A percentile compares a stretch with the other conserved stretches of the same genome.
These are phyloP conservation scores for Pythium aquatile DNA, from an alignment of 352 stramenopile genomes.

Conservation along the genomic window DNA sequence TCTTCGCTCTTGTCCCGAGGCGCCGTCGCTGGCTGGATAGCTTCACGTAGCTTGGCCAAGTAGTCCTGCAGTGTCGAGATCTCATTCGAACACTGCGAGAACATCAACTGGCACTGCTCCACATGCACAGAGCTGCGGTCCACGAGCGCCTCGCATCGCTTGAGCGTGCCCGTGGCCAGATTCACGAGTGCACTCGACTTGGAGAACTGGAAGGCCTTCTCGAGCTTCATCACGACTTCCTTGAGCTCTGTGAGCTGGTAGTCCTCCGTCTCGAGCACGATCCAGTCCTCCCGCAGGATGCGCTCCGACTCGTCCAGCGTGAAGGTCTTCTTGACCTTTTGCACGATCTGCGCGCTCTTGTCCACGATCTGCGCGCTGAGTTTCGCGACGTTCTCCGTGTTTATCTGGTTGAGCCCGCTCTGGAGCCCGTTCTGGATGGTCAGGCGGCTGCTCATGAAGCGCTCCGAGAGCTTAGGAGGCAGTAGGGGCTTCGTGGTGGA, in stretches of 20 bases:
- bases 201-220: constrained; percentile 84
- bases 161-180: constrained; percentile 65
- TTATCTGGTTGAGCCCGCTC: constrained; percentile 37
- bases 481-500: constrained; percentile 49
- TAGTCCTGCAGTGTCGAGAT: constrained; percentile 78
- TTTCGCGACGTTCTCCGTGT: constrained; percentile 49
- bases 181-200: constrained; percentile 70
- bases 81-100: constrained; percentile 76
- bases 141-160: constrained; percentile 65
- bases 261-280: constrained; percentile 79
- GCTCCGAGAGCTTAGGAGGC: constrained; percentile 26
- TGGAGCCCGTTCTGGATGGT: constrained; percentile 55
- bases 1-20: constrained; percentile 69
- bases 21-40: constrained; percentile 49
- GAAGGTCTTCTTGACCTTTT: constrained; percentile 70
- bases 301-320: constrained; percentile 72
- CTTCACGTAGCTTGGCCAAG: constrained; percentile 66
- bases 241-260: constrained; percentile 64
- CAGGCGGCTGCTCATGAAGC: constrained; percentile 30
- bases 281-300: constrained; percentile 65
- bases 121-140: constrained; percentile 65
- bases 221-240: constrained; percentile 55
- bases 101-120: constrained; percentile 82
- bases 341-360: constrained; percentile 39
- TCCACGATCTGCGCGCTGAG: constrained; percentile 22